These are phyloP conservation scores for Aquanectria penicillioides DNA, from an alignment of 2,329 filamentous ascomycete species.

Conservation along the genomic window DNA sequence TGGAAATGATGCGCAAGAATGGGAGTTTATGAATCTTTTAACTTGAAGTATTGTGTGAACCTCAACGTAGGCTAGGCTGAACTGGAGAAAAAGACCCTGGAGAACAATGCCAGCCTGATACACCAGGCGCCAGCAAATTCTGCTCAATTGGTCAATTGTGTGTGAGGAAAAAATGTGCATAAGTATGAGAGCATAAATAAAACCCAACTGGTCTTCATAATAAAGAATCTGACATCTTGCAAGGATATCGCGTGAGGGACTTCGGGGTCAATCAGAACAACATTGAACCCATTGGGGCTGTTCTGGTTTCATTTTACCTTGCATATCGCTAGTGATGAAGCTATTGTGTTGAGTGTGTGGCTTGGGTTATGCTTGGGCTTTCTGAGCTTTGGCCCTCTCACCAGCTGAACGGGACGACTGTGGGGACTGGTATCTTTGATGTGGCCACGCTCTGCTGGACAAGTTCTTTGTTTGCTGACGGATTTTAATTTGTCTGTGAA, in stretches of 20 bases:
- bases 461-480: conserved; percentile 11
- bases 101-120: too few species aligned
- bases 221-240: too few species aligned
- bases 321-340: background rate
- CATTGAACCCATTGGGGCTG: background rate
- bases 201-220: too few species aligned
- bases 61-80: too few species aligned
- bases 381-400: conserved; percentile 6
- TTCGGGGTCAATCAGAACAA: background rate
- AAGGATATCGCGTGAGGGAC: background rate
- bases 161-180: too few species aligned
- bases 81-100: too few species aligned
- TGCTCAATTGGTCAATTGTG: too few species aligned
- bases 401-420: background rate
- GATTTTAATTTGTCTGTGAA: background rate
- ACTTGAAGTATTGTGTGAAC: too few species aligned
- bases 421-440: conserved; percentile 18
- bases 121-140: too few species aligned
- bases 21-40: too few species aligned
- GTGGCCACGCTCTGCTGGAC: conserved; percentile 15
- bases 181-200: too few species aligned
- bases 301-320: background rate
- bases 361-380: background rate
- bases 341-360: background rate
- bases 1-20: too few species aligned